These are phyloP conservation scores for Conticribra guillardii DNA, from an alignment of 108 stramenopile genomes.

Conservation along the genomic window DNA sequence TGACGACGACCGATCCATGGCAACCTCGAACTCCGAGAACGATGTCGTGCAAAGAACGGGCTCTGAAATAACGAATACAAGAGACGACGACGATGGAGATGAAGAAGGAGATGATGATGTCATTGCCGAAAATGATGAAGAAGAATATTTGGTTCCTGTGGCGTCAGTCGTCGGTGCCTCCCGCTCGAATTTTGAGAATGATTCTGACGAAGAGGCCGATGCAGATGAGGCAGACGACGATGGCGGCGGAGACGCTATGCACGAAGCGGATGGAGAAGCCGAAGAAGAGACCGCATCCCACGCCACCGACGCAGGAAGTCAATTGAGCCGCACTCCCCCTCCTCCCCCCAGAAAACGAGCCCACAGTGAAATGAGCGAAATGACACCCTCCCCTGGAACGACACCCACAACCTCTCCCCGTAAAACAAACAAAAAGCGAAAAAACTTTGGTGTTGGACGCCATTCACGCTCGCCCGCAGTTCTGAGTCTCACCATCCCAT, in stretches of 20 bases:
- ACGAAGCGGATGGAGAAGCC: too few species aligned
- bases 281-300: background rate
- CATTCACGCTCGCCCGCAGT: slow-evolving; percentile 56
- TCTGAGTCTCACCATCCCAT: slow-evolving; percentile 78
- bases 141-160: slow-evolving; percentile 16
- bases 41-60: too few species aligned
- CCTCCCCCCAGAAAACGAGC: background rate
- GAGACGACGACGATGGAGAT: slow-evolving; percentile 12
- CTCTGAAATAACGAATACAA: too few species aligned
- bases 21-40: slow-evolving; percentile 12
- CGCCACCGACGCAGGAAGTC: background rate
- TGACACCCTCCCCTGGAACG: background rate
- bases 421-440: slow-evolving; percentile 6
- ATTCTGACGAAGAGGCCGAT: slow-evolving; percentile 1
- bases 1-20: slow-evolving; percentile 16
- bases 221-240: background rate
- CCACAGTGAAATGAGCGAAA: background rate
- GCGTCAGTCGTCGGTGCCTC: slow-evolving; percentile 3
- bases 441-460: slow-evolving; percentile 6
- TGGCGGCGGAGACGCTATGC: background rate
- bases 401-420: slow-evolving; percentile 1
- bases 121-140: slow-evolving; percentile 16
- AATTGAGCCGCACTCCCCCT: slow-evolving; percentile 1
- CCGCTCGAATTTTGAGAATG: slow-evolving; percentile 5
- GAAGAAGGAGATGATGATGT: slow-evolving; percentile 14